Base-by-base conservation (phyloP, 108 stramenopile genomes). In the Cyclotella choctawhatcheeana region DNA sequence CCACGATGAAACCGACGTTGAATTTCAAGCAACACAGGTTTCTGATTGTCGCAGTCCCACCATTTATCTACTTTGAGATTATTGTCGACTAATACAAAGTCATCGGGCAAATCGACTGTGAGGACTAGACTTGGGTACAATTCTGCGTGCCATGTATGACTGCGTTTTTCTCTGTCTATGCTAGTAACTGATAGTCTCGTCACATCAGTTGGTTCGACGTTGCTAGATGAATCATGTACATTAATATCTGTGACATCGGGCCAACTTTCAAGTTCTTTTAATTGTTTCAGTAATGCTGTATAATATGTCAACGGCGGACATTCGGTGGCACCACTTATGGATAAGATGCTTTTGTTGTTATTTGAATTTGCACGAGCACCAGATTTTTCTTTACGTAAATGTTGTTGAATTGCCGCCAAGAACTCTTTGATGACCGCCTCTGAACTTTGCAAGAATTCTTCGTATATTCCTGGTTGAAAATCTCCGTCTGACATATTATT, bases 131-230 rank as follows among this genome's bases (percentile, higher is more conserved):
- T 61, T 4, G 77, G 81, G 43, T 73, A 82, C 25, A 82, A 37
- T 53, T 77, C 66, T 32, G 77, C 81, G 61, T 77, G 72, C 81
- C 77, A 78, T 56, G 72, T 82, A 35, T 81, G 79, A 35, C 55
- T 67, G 30, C 79, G 73, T 63, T 69, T 13, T 6, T 63, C 45
- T 55, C 29, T 50, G 32, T 81, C 79, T 17, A 50, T 31, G 18
- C 73, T 74, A 20, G 79, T 81, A n/a, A 81, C 62, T 3, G 79
- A 81, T 44, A 81, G n/a, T 47, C 67, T 50, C 53, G 63, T 69
- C 13, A 81, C 63, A 22, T 81, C 79, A 26, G 29, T 26, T 22
- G 43, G 6, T 44, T 43, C 43, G 22, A 61, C 64, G 35, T 40
- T 67, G 60, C 18, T 56, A 30, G 31, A 55, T 45, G 21, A 18